phyloP scores from a whole-genome alignment of 1,284 basidiomycete species.

The Tranzscheliella williamsii region DNA sequence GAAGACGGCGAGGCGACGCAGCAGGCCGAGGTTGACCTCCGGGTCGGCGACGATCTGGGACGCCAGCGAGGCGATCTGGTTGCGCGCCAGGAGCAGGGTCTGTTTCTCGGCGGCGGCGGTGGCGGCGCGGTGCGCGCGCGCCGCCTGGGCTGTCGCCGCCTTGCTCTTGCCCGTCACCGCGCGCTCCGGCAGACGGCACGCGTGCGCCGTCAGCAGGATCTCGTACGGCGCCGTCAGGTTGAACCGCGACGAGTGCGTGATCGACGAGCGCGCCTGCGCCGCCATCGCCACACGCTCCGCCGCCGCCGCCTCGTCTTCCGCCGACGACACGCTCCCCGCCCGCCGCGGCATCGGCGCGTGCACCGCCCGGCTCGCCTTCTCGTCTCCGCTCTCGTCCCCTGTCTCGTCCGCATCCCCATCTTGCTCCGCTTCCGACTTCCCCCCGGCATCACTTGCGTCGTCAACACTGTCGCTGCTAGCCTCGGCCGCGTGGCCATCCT shows the following conservation, averaged over 20 bases:
- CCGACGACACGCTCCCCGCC: conserved; percentile 4
- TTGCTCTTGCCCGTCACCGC: not conserved
- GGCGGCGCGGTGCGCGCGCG: conserved; percentile 8
- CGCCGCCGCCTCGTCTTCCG: conserved; percentile 5
- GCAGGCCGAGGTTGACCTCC: conserved; percentile 51
- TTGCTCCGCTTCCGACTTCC: conserved; percentile 4
- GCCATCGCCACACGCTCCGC: not conserved
- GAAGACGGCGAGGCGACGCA: conserved; percentile 50
- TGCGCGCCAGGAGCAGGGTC: conserved; percentile 43
- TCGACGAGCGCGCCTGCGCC: conserved; percentile 13
- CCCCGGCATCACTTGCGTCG: too few species aligned
- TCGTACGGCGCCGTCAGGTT: conserved; percentile 50
- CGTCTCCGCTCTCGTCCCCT: not conserved
- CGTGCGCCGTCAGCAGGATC: conserved; percentile 27
- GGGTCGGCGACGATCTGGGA: conserved; percentile 55
- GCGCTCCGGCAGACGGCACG: conserved; percentile 11
- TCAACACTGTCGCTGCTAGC: conserved; percentile 6
- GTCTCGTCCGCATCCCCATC: conserved; percentile 12
- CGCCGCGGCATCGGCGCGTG: conserved; percentile 14
- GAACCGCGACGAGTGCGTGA: conserved; percentile 45
- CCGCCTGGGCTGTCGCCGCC: conserved; percentile 19
- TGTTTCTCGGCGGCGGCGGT: conserved; percentile 3
- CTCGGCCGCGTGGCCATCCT: conserved; percentile 2
- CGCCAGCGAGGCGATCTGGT: conserved; percentile 58
- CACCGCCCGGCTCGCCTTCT: conserved; percentile 35